Conservation (phyloP, 1,139 yeast species). For the Diutina ranongensis region DNA sequence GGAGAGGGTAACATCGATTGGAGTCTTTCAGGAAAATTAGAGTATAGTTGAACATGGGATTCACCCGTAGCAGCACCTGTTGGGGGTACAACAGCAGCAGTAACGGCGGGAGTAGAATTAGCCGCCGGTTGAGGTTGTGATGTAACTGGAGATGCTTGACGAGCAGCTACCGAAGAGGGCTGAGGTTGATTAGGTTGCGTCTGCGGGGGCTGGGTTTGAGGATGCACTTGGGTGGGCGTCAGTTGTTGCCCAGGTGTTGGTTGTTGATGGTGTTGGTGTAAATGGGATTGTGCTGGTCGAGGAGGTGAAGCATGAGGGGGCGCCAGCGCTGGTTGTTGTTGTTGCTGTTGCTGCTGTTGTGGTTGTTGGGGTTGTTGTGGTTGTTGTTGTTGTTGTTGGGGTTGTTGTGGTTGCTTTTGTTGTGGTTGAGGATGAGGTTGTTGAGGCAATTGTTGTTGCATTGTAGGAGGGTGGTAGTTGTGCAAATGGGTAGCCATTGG, state of each 20-base stretch:
- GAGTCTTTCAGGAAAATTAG: constrained; percentile 13
- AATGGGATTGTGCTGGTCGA: constrained; percentile 6
- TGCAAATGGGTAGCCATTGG: constrained; percentile 3
- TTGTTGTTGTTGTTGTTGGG: constrained; percentile 6
- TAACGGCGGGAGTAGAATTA: constrained; percentile 5
- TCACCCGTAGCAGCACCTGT: constrained; percentile 1
- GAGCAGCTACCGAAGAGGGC: constrained; percentile 6
- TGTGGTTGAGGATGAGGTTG: neutral
- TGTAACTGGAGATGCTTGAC: constrained; percentile 5
- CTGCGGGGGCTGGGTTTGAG: constrained; percentile 7
- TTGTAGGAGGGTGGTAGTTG: neutral
- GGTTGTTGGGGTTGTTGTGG: constrained; percentile 7
- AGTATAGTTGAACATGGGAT: constrained; percentile 10
- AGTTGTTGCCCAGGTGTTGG: neutral
- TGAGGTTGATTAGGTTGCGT: constrained; percentile 3
- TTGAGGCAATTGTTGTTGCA: neutral
- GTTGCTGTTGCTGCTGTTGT: constrained; percentile 4
- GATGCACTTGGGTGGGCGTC: constrained; percentile 6
- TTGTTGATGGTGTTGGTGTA: constrained; percentile 8
- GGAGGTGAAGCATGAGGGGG: neutral
- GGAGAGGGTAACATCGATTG: constrained; percentile 25
- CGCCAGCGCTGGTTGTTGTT: neutral
- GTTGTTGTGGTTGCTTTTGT: constrained; percentile 2
- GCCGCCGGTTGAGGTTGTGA: constrained; percentile 1
- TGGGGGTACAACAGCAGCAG: constrained; percentile 1